Percentiles rank a stretch among this genome's conserved stretches.
Conservation (phyloP, 345 rosid genomes). For the Firmiana major region DNA sequence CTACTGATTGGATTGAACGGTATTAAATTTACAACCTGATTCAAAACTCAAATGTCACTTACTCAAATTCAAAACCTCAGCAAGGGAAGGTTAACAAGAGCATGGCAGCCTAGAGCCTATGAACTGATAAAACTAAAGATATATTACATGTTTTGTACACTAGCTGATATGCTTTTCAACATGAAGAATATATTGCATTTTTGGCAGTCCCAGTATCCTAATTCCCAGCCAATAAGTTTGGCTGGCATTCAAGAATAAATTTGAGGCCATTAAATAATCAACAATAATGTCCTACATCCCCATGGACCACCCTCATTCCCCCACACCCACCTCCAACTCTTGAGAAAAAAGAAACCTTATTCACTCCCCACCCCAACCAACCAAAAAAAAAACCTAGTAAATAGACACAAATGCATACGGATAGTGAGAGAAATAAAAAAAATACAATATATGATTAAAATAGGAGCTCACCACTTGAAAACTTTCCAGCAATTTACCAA, state of each 20-base stretch:
- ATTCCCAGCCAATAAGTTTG: background rate
- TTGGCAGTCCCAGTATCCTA: background rate
- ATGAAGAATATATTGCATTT: background rate
- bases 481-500: conserved; percentile 70
- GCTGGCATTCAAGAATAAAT: background rate
- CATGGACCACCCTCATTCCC: background rate
- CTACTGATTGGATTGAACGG: conserved; percentile 89
- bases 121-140: background rate
- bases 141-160: background rate
- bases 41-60: background rate
- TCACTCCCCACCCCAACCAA: background rate
- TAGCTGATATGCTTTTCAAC: background rate
- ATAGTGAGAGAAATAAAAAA: background rate
- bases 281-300: background rate
- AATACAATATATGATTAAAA: background rate
- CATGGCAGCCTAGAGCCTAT: background rate
- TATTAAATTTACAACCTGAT: conserved; percentile 88
- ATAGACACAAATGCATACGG: background rate
- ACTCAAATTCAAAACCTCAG: conserved; percentile 10
- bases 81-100: background rate
- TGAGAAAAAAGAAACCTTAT: background rate
- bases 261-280: background rate
- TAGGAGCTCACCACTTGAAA: conserved; percentile 74
- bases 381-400: background rate
- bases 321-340: background rate